Evolutionary conservation across 257 asterid genomes (phyloP), one percentile per base, ranked within the genome.

Genomic region (Solanum microdontum): DNA sequence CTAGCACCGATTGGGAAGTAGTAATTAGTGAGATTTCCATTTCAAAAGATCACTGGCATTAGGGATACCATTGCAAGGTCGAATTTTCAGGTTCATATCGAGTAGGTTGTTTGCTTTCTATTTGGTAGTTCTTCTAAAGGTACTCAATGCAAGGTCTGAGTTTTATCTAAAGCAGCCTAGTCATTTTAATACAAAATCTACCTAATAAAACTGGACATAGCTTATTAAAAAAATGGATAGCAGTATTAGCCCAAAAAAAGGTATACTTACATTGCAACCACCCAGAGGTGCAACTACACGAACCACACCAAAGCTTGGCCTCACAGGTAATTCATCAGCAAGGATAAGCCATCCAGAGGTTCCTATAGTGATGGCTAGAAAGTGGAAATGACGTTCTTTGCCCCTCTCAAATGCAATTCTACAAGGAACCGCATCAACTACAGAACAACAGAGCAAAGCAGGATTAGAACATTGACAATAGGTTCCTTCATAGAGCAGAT

Each of bases 331-430:
- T 90, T 93, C 99, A 90, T 97, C 99, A 6, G 94, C 94, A 88
- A 97, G 99, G 88, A 92, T 89, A 88, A 97, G 93, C 99, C 99
- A 97, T 48, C 99, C 99, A 21, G 96, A 93, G 90, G 90, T 87
- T 89, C 98, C 97, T 80, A 88, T 82, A 32, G 98, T 93, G 90
- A 94, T 86, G 84, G 99, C 92, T 87, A 95, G 88, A 88, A 97
- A 91, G 86, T 87, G 90, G 92, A 97, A 97, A 88, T 95, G 94
- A 30, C 98, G 98, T 90, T 95, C 99, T 89, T 93, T 97, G 70
- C 99, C 99, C 93, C 97, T 94, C 93, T 97, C 99, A 90, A 97
- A 97, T 80, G 99, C 97, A 87, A 97, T 97, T 88, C 97, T 96
- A 89, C 99, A 97, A 73, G 99, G 97, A 87, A 97, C 91, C 60